A percentile compares a stretch with the other conserved stretches of the same genome.
phyloP scores from a whole-genome alignment of 257 asterid species.

The Mitragyna speciosa region DNA sequence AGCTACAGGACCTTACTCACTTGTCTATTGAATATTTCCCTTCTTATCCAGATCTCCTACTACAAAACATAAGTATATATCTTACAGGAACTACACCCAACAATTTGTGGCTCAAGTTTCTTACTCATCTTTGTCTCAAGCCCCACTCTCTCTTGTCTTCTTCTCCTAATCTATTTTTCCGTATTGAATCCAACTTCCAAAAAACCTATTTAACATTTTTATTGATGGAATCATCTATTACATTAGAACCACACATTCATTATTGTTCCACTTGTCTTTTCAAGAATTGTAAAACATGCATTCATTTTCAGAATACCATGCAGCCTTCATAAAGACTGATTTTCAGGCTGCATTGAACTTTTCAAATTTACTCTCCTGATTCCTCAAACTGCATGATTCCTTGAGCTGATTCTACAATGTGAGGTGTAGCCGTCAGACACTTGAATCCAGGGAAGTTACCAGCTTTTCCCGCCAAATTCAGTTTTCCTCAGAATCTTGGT shows the following conservation, averaged over 20 bases:
- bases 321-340: background rate
- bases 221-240: constrained; percentile 9
- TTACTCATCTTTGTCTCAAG: constrained; percentile 20
- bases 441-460: background rate
- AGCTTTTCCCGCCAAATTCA: constrained; percentile 47
- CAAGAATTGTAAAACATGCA: background rate
- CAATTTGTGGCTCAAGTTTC: constrained; percentile 57
- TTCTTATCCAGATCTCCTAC: constrained; percentile 41
- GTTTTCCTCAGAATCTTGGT: constrained; percentile 7
- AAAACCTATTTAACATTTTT: constrained; percentile 5
- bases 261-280: background rate
- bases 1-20: constrained; percentile 2
- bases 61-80: constrained; percentile 8
- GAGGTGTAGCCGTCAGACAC: background rate
- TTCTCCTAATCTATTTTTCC: background rate
- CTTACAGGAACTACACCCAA: constrained; percentile 10
- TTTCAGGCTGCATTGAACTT: background rate
- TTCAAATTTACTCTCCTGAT: background rate
- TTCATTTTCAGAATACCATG: background rate
- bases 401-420: background rate
- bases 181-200: background rate
- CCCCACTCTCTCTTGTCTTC: constrained; percentile 41
- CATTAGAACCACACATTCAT: constrained; percentile 14
- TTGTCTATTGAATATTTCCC: constrained; percentile 31
- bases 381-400: background rate